Evolutionary conservation across 768 basidiomycete genomes (phyloP).

Genomic region (Boletus huronensis): DNA sequence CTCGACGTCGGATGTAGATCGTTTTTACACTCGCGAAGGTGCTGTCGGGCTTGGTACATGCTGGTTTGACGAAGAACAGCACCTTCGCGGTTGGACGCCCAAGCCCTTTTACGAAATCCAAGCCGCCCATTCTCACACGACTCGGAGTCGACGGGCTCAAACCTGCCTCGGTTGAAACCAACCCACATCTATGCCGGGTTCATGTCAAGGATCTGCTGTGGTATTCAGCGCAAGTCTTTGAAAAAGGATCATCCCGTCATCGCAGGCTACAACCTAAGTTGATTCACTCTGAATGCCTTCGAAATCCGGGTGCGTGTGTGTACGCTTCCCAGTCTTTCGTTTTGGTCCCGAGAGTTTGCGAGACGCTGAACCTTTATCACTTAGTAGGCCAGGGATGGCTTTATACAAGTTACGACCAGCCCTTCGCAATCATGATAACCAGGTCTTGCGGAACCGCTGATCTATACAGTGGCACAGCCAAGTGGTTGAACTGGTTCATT

Average conservation of each 20-base stretch:
- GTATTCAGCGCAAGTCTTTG: too few relatives aligned
- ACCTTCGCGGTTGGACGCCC: neutral
- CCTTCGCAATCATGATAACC: neutral
- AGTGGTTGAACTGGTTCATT: too few relatives aligned
- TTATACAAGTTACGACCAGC: too few relatives aligned
- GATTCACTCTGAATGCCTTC: neutral
- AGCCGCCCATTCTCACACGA: neutral
- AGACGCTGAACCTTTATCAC: neutral
- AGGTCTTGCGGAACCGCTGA: neutral
- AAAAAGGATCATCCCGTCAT: too few relatives aligned
- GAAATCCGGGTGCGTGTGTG: neutral
- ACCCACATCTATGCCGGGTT: neutral
- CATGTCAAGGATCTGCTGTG: neutral
- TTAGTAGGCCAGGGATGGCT: neutral
- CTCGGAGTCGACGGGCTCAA: neutral
- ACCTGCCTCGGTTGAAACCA: neutral
- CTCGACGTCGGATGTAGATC: conserved; percentile 10
- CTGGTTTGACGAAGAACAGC: neutral
- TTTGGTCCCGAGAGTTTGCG: neutral
- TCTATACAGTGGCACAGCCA: neutral
- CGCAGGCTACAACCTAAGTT: too few relatives aligned
- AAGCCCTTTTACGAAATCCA: neutral
- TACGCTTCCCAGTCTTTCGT: neutral
- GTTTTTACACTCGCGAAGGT: conserved; percentile 1
- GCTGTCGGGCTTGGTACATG: neutral